Conservation (phyloP, 176 grass and related monocot species). For the Phoenix roebelenii region DNA sequence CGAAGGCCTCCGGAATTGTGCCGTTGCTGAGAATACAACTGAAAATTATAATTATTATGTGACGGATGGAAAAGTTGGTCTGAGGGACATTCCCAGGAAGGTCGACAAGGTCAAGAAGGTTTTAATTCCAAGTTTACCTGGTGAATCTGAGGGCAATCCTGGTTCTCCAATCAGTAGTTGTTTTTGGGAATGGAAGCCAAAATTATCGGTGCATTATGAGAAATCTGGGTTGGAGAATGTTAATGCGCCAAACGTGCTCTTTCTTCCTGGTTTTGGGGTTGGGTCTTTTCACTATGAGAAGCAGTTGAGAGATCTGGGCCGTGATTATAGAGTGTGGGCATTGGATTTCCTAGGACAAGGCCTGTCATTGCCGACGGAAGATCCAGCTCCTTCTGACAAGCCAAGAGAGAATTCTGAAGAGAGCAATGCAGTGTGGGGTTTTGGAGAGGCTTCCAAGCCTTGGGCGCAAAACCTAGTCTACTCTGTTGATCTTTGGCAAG, state of each 20-base stretch:
- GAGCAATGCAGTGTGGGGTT: slow-evolving; percentile 46
- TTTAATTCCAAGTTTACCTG: slow-evolving; percentile 54
- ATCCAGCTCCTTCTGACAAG: slow-evolving; percentile 51
- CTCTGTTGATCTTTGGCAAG: slow-evolving; percentile 72
- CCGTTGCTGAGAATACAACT: slow-evolving; percentile 18
- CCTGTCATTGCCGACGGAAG: slow-evolving; percentile 72
- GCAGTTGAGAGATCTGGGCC: slow-evolving; percentile 75
- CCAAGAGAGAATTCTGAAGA: not conserved
- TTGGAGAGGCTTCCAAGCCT: slow-evolving; percentile 74
- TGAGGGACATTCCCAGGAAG: slow-evolving; percentile 36
- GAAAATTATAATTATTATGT: slow-evolving; percentile 25
- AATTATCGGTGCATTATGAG: slow-evolving; percentile 84
- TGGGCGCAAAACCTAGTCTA: slow-evolving; percentile 79
- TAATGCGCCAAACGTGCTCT: slow-evolving; percentile 71
- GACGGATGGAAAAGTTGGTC: slow-evolving; percentile 32
- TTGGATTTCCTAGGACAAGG: slow-evolving; percentile 95
- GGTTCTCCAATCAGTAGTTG: slow-evolving; percentile 61
- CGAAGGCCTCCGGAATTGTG: slow-evolving; percentile 6
- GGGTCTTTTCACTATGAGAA: slow-evolving; percentile 90
- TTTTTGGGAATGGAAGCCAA: slow-evolving; percentile 88
- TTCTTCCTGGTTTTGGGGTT: slow-evolving; percentile 87
- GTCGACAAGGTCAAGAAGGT: slow-evolving; percentile 25
- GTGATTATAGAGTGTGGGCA: slow-evolving; percentile 80
- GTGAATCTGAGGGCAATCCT: slow-evolving; percentile 25
- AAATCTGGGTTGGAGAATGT: slow-evolving; percentile 53